Evolutionary conservation across 768 basidiomycete species (phyloP).

Genomic region (Chalciporus pseudorubinellus): DNA sequence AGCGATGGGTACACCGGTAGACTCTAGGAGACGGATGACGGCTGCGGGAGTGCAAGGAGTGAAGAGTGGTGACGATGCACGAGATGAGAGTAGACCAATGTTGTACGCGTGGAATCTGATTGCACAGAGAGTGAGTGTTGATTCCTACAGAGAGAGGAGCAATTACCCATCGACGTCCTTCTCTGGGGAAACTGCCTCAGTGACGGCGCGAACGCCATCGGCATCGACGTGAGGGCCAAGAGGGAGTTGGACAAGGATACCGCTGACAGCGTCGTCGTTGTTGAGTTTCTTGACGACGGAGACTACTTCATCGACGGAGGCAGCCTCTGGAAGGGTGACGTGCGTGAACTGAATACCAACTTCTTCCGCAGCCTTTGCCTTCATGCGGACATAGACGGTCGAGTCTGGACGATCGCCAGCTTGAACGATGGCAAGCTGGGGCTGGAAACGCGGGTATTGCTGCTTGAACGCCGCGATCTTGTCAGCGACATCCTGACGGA

Average conservation of each 20-base stretch:
- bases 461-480: constrained; percentile 63
- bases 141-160: constrained; percentile 12
- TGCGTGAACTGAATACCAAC: constrained; percentile 88
- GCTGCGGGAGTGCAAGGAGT: constrained; percentile 95
- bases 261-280: constrained; percentile 74
- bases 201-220: constrained; percentile 85
- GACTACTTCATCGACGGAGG: constrained; percentile 74
- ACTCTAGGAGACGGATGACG: constrained; percentile 85
- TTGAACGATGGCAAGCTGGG: constrained; percentile 90
- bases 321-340: constrained; percentile 64
- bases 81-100: constrained; percentile 91
- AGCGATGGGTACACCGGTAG: constrained; percentile 71
- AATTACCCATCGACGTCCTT: constrained; percentile 96
- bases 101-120: constrained; percentile 96
- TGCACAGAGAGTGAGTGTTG: background rate
- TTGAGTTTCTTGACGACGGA: constrained; percentile 79
- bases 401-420: constrained; percentile 93
- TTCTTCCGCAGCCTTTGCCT: constrained; percentile 91
- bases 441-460: constrained; percentile 82
- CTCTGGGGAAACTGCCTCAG: constrained; percentile 89
- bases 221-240: constrained; percentile 78
- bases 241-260: constrained; percentile 94
- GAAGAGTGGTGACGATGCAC: constrained; percentile 87
- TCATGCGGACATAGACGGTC: constrained; percentile 93
- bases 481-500: constrained; percentile 73